Percentiles rank a stretch among this genome's conserved stretches.
Evolutionary conservation across 345 rosid genomes (phyloP).

Genomic region (Citrus unshiu): DNA sequence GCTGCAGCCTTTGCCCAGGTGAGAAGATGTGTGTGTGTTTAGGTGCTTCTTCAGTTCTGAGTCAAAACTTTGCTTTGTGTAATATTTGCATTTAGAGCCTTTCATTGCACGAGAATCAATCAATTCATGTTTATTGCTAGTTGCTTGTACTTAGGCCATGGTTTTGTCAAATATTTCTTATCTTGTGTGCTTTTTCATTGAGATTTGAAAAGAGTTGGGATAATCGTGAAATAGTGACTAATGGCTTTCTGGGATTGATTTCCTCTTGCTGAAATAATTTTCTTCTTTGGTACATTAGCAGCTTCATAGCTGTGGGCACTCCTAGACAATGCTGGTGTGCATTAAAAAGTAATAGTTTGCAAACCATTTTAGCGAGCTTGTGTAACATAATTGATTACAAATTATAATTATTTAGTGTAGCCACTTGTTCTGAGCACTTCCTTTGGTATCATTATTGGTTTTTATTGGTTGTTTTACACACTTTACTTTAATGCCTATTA

Average conservation of each 20-base stretch:
- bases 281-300: not conserved
- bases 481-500: not conserved
- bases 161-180: not conserved
- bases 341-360: not conserved
- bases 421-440: not conserved
- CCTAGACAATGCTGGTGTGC: not conserved
- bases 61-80: not conserved
- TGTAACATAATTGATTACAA: not conserved
- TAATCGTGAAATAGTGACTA: not conserved
- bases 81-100: not conserved
- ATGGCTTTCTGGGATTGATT: not conserved
- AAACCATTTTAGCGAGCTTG: not conserved
- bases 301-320: not conserved
- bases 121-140: not conserved
- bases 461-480: not conserved
- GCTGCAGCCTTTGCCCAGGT: slow-evolving; percentile 60
- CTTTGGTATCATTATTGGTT: not conserved
- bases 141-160: not conserved
- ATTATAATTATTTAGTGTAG: not conserved
- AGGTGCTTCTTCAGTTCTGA: not conserved
- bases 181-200: not conserved
- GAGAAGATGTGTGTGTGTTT: not conserved
- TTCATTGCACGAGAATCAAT: not conserved
- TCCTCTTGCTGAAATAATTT: not conserved
- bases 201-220: not conserved